Evolutionary conservation across 2,329 filamentous ascomycete genomes (phyloP).

Genomic region (Paracamarosporium sp.): DNA sequence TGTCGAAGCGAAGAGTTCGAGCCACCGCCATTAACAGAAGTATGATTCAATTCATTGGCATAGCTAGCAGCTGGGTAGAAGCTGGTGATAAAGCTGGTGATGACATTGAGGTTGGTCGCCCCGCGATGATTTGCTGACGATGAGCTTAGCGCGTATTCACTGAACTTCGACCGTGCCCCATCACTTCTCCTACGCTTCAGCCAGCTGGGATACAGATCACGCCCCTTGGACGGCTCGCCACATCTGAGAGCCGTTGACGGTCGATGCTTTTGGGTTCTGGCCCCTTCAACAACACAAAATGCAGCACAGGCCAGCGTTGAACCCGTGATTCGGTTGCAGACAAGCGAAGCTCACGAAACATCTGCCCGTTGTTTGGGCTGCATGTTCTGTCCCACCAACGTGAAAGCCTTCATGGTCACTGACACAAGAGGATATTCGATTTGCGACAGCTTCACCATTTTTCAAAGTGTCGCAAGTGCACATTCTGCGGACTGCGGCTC

Average conservation of each 20-base stretch:
- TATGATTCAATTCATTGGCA: not conserved
- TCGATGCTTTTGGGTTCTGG: not conserved
- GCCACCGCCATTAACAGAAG: not conserved
- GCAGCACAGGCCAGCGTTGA: constrained; percentile 9
- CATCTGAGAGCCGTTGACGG: not conserved
- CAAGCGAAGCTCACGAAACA: constrained; percentile 5
- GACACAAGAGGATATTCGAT: not conserved
- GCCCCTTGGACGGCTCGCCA: not conserved
- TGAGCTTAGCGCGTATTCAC: not conserved
- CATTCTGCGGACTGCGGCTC: not conserved
- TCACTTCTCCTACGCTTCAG: not conserved
- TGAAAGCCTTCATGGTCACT: not conserved
- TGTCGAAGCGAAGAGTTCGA: not conserved
- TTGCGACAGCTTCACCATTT: not conserved
- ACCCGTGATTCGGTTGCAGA: not conserved
- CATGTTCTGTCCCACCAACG: not conserved
- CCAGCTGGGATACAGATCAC: not conserved
- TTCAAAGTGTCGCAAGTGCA: not conserved
- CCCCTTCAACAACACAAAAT: not conserved
- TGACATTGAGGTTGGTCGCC: not conserved
- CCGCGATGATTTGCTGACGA: not conserved
- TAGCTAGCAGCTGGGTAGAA: not conserved
- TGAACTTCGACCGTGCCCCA: not conserved
- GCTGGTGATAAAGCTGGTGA: not conserved
- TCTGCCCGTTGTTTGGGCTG: not conserved